Evolutionary conservation across 2,329 filamentous ascomycete species (phyloP), one percentile per base, ranked within the genome.

Genomic region (Alternaria arborescens): DNA sequence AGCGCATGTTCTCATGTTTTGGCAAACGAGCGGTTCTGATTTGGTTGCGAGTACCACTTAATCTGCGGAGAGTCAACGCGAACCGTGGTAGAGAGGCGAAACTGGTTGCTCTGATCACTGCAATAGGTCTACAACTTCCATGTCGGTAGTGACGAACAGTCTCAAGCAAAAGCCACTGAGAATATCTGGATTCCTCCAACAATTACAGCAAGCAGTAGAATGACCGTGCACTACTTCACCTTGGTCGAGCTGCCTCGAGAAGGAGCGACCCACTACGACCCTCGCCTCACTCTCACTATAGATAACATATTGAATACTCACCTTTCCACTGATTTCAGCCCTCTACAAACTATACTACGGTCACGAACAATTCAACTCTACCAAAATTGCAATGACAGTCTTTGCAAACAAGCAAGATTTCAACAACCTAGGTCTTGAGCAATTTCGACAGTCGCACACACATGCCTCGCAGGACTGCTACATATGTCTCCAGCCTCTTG

Each of bases 401-500:
- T 69, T 64, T 42, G 52, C 65, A 16, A 53, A 16, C 58, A 71
- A 68, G 44, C 36, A 46, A 7, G 48, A 36, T 4, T 71, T 71
- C 58, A 40, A 51, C 8, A 43, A 24, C 28, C 60, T 68, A 5
- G 66, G 65, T 2, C 43, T 67, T 11, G 60, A 62, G 42, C 8
- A 12, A 10, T 22, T 69, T 36, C 34, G 12, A 4, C 54, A 46
- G 5, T 69, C 68, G 4, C 22, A 20, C 18, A 20, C 60, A 5
- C 62, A 62, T 32, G 53, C 55, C 24, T 62, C 64, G 16, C 62
- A 69, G 54, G 63, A 66, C 44, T 71, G 68, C 58, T 40, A 41
- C 43, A 63, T 71, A 61, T 69, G 66, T 55, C 56, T 36, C 0
- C 7, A 60, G 3, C 63, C 66, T 3, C 65, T 71, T 12, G 50